Evolutionary conservation across 129 eudicot species (phyloP), one percentile per base, ranked within the genome.

Genomic region (Pittosporum tobira): DNA sequence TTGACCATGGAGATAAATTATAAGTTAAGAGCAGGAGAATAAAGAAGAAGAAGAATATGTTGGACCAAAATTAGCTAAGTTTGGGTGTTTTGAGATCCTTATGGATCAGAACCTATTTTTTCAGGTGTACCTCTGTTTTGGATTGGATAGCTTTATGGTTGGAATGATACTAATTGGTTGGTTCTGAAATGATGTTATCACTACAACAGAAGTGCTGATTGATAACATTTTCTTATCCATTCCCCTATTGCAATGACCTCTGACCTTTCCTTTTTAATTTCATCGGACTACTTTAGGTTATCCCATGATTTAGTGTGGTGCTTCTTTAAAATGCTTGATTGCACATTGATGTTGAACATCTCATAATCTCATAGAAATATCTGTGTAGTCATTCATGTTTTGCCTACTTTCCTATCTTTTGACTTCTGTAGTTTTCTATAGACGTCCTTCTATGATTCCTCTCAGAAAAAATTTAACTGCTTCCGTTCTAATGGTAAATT

Each of bases 401-500:
- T 51, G 29, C 37, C 11, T 40, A 15, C 46, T 14, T 13, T 12
- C 46, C n/a, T 14, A n/a, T 40, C n/a, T 14, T 40, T 40, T 40
- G 15, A 34, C 5, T 40, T 14, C 15, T 12, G n/a, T 40, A 15
- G 2, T n/a, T 51, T 27, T 26, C 7, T 24, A 29, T n/a, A 4
- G 36, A 51, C 7, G 40, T 8, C 7, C 40, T 6, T 34, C 10
- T 8, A 34, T 34, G 40, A 1, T 34, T 34, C n/a, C 42, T 29
- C n/a, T 1, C 13, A 53, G 19, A 21, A 29, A 26, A 13, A 30
- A 5, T 7, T 14, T 5, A 13, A 52, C 37, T 29, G 37, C n/a
- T 58, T 40, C 38, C 31, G 47, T 22, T 51, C 60, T 45, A 34
- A 49, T 73, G 65, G 36, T 59, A 46, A 47, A 6, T 40, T 30